Base-by-base conservation (phyloP, 1,284 basidiomycete species). In the Phenoliferia sp. region DNA sequence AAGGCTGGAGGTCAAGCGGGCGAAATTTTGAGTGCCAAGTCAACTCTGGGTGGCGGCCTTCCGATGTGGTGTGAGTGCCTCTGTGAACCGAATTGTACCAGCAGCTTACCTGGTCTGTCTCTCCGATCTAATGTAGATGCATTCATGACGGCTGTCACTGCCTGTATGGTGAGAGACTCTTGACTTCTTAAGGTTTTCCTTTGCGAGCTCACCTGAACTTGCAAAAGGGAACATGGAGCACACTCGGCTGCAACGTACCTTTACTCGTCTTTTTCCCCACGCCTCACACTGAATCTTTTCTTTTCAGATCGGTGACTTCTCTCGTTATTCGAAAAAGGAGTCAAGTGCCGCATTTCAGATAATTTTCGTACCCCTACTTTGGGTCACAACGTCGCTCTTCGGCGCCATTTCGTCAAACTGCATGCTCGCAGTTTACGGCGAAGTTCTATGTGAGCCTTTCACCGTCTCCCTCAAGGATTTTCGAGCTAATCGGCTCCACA, bases 301-400 rank as follows among this genome's bases (percentile, higher is more conserved):
- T n/a, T n/a, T n/a, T n/a, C n/a, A n/a, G n/a, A 58, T 62, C 29
- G 62, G 63, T 31, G 73, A 77, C 16, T 76, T 78, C 48, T 54
- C 60, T 2, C 56, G 66, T 6, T 71, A 63, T 50, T 31, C 35
- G 33, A 56, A 36, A 26, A 68, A 56, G 31, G 52, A 58, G 10
- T 57, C 59, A 6, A 54, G 64, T 1, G 69, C 69, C 22, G 87
- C 85, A 70, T 79, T 89, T 31, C 89, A 90, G 77, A 74, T 90
- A 10, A 71, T 85, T 64, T 84, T 89, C 73, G 88, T 91, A 69
- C 89, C 89, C 1, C 75, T 85, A 22, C 82, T 85, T 5, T 90
- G 90, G 79, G 89, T 88, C 0, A 78, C 84, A 35, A 77, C 81
- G 59, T 80, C 81, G 9, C 83, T 86, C 75, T 80, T 84, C 64